Evolutionary conservation across 495 filamentous ascomycete genomes (phyloP).

Genomic region (Pyrenula aspistea): DNA sequence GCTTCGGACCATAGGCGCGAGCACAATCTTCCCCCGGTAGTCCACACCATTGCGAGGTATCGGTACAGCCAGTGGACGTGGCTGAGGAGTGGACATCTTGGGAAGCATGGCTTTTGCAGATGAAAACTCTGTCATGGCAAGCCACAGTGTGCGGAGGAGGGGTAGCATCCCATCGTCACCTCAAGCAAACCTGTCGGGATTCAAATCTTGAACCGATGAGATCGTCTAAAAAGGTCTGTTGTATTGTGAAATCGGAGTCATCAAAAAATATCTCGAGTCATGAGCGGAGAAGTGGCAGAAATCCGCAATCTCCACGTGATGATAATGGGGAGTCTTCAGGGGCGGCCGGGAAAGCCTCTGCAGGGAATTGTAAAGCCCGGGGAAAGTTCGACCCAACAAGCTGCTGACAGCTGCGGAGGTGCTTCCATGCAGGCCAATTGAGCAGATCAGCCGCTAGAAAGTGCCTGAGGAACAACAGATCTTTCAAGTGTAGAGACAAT

Average conservation of each 20-base stretch:
- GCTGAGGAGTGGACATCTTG: background rate
- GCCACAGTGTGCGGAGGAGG: background rate
- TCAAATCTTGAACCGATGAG: too few species aligned
- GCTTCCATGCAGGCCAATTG: background rate
- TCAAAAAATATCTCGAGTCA: too few species aligned
- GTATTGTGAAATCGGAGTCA: too few species aligned
- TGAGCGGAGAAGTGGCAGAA: background rate
- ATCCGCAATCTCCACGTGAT: background rate
- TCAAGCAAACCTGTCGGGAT: background rate
- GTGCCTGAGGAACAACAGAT: too few species aligned
- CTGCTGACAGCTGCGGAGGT: background rate
- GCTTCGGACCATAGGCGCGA: conserved; percentile 94
- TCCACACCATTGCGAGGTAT: conserved; percentile 85
- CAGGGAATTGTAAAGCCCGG: background rate
- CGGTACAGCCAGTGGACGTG: conserved; percentile 33
- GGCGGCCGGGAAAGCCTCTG: background rate
- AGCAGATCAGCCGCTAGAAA: too few species aligned
- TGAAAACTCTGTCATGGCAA: background rate
- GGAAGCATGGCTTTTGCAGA: background rate
- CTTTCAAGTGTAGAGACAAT: too few species aligned
- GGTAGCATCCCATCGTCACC: background rate
- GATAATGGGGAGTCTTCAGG: background rate
- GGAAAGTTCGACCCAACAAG: background rate
- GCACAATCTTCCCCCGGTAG: conserved; percentile 83
- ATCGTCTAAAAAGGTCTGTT: too few species aligned